Base-by-base conservation (phyloP, 768 basidiomycete species). In the Zangia roseola region DNA sequence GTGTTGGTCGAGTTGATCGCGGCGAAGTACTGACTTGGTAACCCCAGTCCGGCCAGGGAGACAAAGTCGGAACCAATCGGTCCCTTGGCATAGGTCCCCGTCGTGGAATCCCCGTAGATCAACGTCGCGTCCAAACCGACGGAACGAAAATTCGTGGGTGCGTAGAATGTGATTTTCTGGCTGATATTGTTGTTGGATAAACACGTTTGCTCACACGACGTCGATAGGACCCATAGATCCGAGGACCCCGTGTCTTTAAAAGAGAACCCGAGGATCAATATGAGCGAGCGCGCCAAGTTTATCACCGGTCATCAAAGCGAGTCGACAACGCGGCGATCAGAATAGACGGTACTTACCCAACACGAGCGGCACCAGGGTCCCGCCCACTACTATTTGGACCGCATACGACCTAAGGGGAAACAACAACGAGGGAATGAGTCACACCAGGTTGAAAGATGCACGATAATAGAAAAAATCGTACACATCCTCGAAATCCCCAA, bases 221-320 rank as follows among this genome's bases (percentile, higher is more conserved):
- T 75, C 0, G 85, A 85, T 23, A 83, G 65, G 10, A 85, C 75
- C 88, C 88, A 91, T 6, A 89, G 62, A 58, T 91, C 88, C 5
- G 88, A 82, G 3, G 88, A 90, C 37, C 88, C 88, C 2, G 86
- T 88, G 54, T 90, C 88, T 86, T 45, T 37, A n/a, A 35, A 17
- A 30, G 14, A 26, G 8, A 14, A 10, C 25, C 14, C 4, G 31
- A 16, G 14, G 3, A 14, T 16, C 14, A 31, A 31, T 16, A 6
- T 28, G 28, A 13, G 28, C 31, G 6, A 31, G 16, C 16, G 14
- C 31, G 10, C 6, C 31, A 31, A 31, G 31, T 16, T 14, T 31
- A 16, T 6, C 14, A 31, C 31, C 14, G 6, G 31, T 6, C 31
- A 31, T 31, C 31, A 16, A 31, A 31, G 8, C 12, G 14, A 30